Evolutionary conservation across 1,284 basidiomycete genomes (phyloP), one percentile per base, ranked within the genome.

Genomic region (Ceratobasidium sp.): DNA sequence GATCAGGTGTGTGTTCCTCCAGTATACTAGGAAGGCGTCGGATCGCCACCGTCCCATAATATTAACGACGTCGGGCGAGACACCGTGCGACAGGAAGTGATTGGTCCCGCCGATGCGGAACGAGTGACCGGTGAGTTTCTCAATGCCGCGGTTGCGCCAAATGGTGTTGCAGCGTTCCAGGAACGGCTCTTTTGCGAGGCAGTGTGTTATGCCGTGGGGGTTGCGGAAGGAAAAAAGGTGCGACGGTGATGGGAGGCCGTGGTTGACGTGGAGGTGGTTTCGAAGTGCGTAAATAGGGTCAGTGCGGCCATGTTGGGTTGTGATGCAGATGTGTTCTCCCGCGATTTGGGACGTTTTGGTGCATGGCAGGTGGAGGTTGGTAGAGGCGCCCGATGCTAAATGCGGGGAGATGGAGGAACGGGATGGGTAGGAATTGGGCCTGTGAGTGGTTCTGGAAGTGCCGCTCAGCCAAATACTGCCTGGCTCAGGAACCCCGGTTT

Each of bases 101-200:
- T 79, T 79, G 0, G 81, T 76, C 0, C 81, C 81, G 0, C 82
- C 80, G 51, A 82, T 83, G 11, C 78, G 76, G 61, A 82, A 82
- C 40, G 77, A 75, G 59, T 83, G 82, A 1, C 81, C 81, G 0
- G 75, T 63, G 5, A 79, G 81, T 78, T 0, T 79, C 78, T 1
- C 61, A 16, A 73, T 81, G 80, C 81, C 82, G 79, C 0, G 73
- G 76, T 48, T 73, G 71, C 4, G 76, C 77, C 14, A 78, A 72
- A 73, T 44, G 0, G 21, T 33, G 40, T 69, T 67, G 56, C 66
- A 72, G 8, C 73, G 16, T 18, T 48, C n/a, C 28, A 74, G 14
- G 56, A 73, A 69, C 8, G 12, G 9, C 3, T 64, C 28, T 0
- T 33, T 11, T 2, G 61, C 51, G 3, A 64, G 28, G 23, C 9